Evolutionary conservation across 129 eudicot genomes (phyloP).

Genomic region (Lactuca sativa): DNA sequence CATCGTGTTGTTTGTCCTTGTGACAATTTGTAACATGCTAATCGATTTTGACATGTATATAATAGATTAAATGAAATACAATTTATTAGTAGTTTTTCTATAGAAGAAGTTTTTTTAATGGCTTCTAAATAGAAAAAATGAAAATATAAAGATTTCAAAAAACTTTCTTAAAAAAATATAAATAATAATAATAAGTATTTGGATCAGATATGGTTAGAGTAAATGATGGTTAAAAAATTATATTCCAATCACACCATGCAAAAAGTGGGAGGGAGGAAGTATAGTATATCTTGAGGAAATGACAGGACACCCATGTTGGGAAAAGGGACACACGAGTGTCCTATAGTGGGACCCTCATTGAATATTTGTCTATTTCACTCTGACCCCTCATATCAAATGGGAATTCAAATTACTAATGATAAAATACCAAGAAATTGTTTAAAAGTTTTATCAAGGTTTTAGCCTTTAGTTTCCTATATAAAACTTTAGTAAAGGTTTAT

Average conservation of each 20-base stretch:
- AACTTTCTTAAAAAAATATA: too few relatives aligned
- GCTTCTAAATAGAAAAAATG: background rate
- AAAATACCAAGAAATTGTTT: background rate
- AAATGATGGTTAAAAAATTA: conserved; percentile 28
- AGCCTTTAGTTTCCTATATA: background rate
- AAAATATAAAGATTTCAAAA: too few relatives aligned
- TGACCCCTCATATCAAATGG: conserved; percentile 18
- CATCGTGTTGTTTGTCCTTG: too few relatives aligned
- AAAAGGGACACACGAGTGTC: conserved; percentile 46
- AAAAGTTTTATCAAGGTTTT: conserved; percentile 1
- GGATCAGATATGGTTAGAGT: background rate
- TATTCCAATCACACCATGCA: conserved; percentile 45
- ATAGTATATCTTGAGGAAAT: conserved; percentile 35
- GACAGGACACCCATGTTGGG: conserved; percentile 45
- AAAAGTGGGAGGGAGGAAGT: conserved; percentile 24
- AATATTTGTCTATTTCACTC: conserved; percentile 42
- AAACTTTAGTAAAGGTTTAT: background rate
- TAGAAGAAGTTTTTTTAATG: too few relatives aligned
- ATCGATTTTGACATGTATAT: too few relatives aligned
- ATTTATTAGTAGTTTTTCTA: background rate
- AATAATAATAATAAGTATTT: too few relatives aligned
- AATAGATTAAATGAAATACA: background rate
- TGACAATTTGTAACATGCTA: too few relatives aligned
- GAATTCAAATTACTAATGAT: conserved; percentile 15
- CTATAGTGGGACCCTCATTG: conserved; percentile 53